A percentile compares a stretch with the other conserved stretches of the same genome.
Evolutionary conservation across 192 early-diverging fungal species (phyloP).

Genomic region (Backusella morwellensis): DNA sequence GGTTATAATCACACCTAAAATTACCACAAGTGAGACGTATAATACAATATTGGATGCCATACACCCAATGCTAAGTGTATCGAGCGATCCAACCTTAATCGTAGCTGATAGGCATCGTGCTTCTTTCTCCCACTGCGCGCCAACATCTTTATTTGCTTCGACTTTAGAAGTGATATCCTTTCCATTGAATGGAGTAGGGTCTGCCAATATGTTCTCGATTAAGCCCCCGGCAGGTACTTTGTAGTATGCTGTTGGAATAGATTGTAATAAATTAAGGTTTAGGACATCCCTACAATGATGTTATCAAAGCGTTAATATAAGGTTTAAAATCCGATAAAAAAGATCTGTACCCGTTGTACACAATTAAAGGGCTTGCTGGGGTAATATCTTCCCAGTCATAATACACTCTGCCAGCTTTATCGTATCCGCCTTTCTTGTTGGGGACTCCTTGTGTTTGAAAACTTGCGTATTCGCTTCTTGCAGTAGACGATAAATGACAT

Average conservation of each 20-base stretch:
- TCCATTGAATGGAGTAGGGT: constrained; percentile 27
- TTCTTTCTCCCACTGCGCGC: constrained; percentile 35
- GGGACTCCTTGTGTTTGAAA: constrained; percentile 40
- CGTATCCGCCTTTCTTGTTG: constrained; percentile 4
- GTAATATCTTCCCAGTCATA: constrained; percentile 63
- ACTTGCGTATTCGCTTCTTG: constrained; percentile 26
- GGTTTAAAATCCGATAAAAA: background rate
- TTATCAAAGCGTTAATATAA: constrained; percentile 8
- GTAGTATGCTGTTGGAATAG: constrained; percentile 23
- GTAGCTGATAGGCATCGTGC: constrained; percentile 75
- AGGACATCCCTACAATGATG: constrained; percentile 31
- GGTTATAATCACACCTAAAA: constrained; percentile 63
- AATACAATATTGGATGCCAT: constrained; percentile 77
- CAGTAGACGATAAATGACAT: constrained; percentile 52
- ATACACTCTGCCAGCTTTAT: constrained; percentile 47
- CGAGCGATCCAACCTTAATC: constrained; percentile 78
- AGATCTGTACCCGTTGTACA: constrained; percentile 55
- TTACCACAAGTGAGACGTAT: constrained; percentile 74
- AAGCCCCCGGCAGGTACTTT: constrained; percentile 22
- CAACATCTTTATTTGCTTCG: constrained; percentile 45
- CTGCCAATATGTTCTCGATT: constrained; percentile 18
- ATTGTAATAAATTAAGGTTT: constrained; percentile 30
- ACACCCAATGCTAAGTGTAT: constrained; percentile 77
- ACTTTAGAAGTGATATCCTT: constrained; percentile 53
- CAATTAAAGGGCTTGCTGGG: constrained; percentile 43